These are phyloP conservation scores for Phytophthora citrophthora DNA, from an alignment of 352 stramenopile species.

Conservation along the genomic window DNA sequence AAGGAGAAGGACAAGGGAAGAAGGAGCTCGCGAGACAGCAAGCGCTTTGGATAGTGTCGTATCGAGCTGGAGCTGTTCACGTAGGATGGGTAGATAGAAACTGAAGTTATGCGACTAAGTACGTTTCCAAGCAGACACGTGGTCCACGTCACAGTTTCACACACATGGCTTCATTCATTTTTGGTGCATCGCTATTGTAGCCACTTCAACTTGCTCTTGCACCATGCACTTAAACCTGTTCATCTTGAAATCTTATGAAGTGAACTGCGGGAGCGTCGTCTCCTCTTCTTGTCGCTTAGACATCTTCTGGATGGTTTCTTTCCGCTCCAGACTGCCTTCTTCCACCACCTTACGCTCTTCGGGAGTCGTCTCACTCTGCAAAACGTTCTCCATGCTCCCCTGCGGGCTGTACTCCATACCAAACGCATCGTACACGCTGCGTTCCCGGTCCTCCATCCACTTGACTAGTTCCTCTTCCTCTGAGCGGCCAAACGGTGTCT, in stretches of 20 bases:
- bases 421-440: slow-evolving; percentile 35
- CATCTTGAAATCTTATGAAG: slow-evolving; percentile 10
- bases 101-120: slow-evolving; percentile 18
- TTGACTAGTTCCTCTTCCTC: slow-evolving; percentile 44
- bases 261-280: slow-evolving; percentile 59
- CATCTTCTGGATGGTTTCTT: slow-evolving; percentile 62
- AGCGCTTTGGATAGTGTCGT: too few relatives aligned
- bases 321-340: slow-evolving; percentile 33
- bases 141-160: slow-evolving; percentile 2
- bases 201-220: slow-evolving; percentile 14
- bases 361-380: slow-evolving; percentile 15
- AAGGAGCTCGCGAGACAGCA: too few relatives aligned
- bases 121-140: slow-evolving; percentile 18
- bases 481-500: slow-evolving; percentile 67
- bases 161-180: slow-evolving; percentile 1
- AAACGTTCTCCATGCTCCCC: slow-evolving; percentile 22
- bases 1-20: background rate
- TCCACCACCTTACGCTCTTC: slow-evolving; percentile 30
- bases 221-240: background rate
- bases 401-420: slow-evolving; percentile 47
- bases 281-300: slow-evolving; percentile 73
- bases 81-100: slow-evolving; percentile 1
- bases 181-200: background rate
- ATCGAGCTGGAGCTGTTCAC: too few relatives aligned
- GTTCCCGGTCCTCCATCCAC: slow-evolving; percentile 34